A percentile compares a stretch with the other conserved stretches of the same genome.
These are phyloP conservation scores for Dunaliella primolecta DNA, from an alignment of 139 green algal species.

Conservation along the genomic window DNA sequence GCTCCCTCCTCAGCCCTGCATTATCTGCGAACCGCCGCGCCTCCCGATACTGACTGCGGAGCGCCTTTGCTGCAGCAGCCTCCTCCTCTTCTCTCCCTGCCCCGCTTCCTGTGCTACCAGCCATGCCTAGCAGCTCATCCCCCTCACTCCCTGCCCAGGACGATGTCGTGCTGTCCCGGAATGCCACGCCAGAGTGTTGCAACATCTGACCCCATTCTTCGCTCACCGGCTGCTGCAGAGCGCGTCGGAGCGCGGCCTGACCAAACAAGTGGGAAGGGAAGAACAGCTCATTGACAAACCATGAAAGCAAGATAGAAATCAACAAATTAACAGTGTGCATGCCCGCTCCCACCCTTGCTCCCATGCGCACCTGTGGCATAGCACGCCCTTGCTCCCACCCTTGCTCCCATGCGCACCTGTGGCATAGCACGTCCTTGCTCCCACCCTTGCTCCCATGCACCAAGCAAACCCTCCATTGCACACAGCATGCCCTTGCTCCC, in stretches of 20 bases:
- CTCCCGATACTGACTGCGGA: neutral
- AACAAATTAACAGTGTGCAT: too few relatives aligned
- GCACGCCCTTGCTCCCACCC: neutral
- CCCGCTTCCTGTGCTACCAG: neutral
- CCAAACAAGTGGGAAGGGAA: too few relatives aligned
- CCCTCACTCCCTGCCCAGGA: neutral
- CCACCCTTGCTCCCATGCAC: too few relatives aligned
- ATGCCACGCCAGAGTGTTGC: neutral
- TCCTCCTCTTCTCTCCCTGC: neutral
- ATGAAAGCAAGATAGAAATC: too few relatives aligned
- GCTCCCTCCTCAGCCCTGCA: conserved; percentile 25
- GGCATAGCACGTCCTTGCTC: neutral
- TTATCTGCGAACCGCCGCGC: conserved; percentile 17
- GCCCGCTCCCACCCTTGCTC: too few relatives aligned
- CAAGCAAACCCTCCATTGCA: too few relatives aligned
- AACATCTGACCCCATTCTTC: conserved; percentile 12
- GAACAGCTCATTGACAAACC: too few relatives aligned
- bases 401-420: neutral
- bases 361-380: neutral
- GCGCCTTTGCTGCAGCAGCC: neutral
- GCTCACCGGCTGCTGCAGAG: neutral
- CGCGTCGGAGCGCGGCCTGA: neutral
- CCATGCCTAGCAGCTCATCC: neutral
- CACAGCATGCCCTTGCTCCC: too few relatives aligned
- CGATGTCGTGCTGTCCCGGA: neutral